Percentiles rank a stretch among this genome's conserved stretches.
Conservation (phyloP, 345 rosid species). For the Salix caprea region DNA sequence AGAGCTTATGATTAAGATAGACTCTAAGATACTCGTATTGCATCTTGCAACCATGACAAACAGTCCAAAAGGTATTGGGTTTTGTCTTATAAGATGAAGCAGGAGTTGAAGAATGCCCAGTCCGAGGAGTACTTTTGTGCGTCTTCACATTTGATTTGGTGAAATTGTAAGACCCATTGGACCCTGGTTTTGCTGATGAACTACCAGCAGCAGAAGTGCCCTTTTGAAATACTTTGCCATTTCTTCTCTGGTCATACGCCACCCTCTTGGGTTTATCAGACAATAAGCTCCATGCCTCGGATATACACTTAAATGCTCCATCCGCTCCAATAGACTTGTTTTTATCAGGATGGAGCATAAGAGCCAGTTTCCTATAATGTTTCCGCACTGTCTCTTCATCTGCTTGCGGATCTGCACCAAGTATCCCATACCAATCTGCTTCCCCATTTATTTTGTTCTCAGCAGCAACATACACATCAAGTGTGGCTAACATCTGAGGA, state of each 20-base stretch:
- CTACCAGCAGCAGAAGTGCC: slow-evolving; percentile 35
- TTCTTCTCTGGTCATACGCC: slow-evolving; percentile 49
- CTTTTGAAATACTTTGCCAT: slow-evolving; percentile 34
- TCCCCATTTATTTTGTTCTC: slow-evolving; percentile 62
- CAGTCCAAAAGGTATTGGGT: slow-evolving; percentile 42
- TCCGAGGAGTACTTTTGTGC: slow-evolving; percentile 15
- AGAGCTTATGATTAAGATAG: slow-evolving; percentile 38
- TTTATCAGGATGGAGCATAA: slow-evolving; percentile 85
- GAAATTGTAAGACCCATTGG: slow-evolving; percentile 40
- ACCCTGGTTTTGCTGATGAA: slow-evolving; percentile 25
- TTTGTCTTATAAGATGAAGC: slow-evolving; percentile 23
- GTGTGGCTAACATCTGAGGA: slow-evolving; percentile 47
- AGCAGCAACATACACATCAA: slow-evolving; percentile 63
- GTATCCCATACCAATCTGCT: slow-evolving; percentile 73
- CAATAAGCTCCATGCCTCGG: slow-evolving; percentile 54
- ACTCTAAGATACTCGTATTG: slow-evolving; percentile 43
- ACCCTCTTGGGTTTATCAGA: slow-evolving; percentile 64
- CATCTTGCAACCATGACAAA: slow-evolving; percentile 42
- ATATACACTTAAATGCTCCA: slow-evolving; percentile 63
- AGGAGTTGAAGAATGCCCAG: slow-evolving; percentile 15
- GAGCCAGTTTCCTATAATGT: slow-evolving; percentile 64
- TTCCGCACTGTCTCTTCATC: slow-evolving; percentile 60
- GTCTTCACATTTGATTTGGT: slow-evolving; percentile 27
- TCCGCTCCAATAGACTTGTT: slow-evolving; percentile 78
- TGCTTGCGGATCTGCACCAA: slow-evolving; percentile 51